A percentile compares a stretch with the other conserved stretches of the same genome.
phyloP scores from a whole-genome alignment of 352 stramenopile genomes.

The Aphanomyces invadans region DNA sequence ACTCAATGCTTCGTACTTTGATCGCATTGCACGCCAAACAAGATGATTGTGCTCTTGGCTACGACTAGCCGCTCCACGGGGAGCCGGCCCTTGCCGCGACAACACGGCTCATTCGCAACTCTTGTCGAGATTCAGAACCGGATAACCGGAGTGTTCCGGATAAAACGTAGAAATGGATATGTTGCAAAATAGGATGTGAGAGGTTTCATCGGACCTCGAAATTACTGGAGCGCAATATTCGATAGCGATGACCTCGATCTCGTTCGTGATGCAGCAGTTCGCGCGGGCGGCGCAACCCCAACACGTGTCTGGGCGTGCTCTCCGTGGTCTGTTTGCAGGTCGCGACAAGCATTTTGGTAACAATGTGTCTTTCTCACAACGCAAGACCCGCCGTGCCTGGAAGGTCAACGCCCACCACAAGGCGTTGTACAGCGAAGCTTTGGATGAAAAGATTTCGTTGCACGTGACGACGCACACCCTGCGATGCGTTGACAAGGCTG shows the following conservation, averaged over 20 bases:
- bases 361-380: conserved; percentile 91
- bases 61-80: too few species aligned
- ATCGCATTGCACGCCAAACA: too few species aligned
- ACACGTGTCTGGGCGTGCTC: conserved; percentile 65
- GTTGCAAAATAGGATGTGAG: neutral
- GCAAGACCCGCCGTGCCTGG: conserved; percentile 87
- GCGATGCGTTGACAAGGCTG: conserved; percentile 89
- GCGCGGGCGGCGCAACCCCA: conserved; percentile 52
- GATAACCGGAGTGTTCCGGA: too few species aligned
- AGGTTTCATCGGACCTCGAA: neutral
- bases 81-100: too few species aligned
- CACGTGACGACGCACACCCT: conserved; percentile 90
- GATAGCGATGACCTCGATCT: conserved; percentile 19
- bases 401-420: conserved; percentile 92
- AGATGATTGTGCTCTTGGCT: too few species aligned
- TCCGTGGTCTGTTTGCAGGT: conserved; percentile 88
- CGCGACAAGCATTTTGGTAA: conserved; percentile 92
- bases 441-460: conserved; percentile 90
- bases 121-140: too few species aligned
- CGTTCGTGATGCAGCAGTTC: conserved; percentile 37
- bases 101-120: too few species aligned
- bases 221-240: conserved; percentile 12
- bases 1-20: too few species aligned
- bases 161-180: neutral
- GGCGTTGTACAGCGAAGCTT: conserved; percentile 78